A percentile compares a stretch with the other conserved stretches of the same genome.
Conservation (phyloP, 2,329 filamentous ascomycete genomes). For the Aspergillus texensis region DNA sequence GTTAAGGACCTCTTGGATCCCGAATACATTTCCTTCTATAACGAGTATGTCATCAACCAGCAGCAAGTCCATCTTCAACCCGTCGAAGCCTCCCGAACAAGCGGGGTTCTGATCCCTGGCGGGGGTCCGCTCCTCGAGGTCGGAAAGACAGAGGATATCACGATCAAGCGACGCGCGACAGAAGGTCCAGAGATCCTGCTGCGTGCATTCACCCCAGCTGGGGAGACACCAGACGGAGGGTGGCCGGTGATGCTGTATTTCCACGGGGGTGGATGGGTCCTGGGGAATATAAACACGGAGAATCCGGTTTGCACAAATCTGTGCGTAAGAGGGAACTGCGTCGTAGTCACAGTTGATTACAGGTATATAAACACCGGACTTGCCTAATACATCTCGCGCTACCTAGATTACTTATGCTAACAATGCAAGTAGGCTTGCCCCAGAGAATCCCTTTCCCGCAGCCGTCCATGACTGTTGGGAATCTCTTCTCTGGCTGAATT, state of each 20-base stretch:
- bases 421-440: slow-evolving; percentile 50
- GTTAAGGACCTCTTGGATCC: slow-evolving; percentile 51
- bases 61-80: slow-evolving; percentile 60
- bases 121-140: slow-evolving; percentile 54
- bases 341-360: slow-evolving; percentile 61
- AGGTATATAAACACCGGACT: slow-evolving; percentile 37
- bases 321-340: slow-evolving; percentile 52
- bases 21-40: slow-evolving; percentile 58
- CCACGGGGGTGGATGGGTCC: slow-evolving; percentile 63
- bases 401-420: neutral
- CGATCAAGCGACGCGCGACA: slow-evolving; percentile 47
- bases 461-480: slow-evolving; percentile 62
- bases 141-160: slow-evolving; percentile 50
- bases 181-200: slow-evolving; percentile 53
- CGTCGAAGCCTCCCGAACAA: slow-evolving; percentile 53
- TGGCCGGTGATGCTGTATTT: slow-evolving; percentile 62
- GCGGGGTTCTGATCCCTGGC: slow-evolving; percentile 57
- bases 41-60: slow-evolving; percentile 53
- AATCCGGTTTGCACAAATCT: slow-evolving; percentile 60
- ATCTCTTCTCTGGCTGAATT: slow-evolving; percentile 53
- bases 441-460: slow-evolving; percentile 59
- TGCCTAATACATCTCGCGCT: neutral
- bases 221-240: slow-evolving; percentile 46
- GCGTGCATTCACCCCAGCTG: slow-evolving; percentile 55
- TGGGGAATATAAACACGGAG: slow-evolving; percentile 61